Base-by-base conservation (phyloP, 495 filamentous ascomycete species). In the Corynascus novoguineensis region DNA sequence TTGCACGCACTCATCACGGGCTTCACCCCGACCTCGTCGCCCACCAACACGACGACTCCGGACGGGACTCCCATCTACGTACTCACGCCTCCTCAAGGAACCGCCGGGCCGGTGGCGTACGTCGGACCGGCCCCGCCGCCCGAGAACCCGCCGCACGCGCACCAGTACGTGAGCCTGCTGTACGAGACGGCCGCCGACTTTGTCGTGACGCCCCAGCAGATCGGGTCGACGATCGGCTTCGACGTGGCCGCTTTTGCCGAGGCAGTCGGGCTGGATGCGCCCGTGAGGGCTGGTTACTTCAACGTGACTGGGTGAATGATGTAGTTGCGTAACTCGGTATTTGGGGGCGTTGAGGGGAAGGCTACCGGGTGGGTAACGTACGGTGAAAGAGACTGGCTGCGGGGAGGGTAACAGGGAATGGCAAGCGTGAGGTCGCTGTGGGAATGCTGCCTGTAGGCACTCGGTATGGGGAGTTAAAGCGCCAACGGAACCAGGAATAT, bases 1-100 rank as follows among this genome's bases (percentile, higher is more conserved):
- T 66, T 78, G 1, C 77, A 79, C 66, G 75, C 71, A 27, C 61
- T 79, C 49, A 68, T 79, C 52, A 60, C 68, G 7, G 76, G 76
- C 60, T 78, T 71, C 68, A 76, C 71, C 48, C 57, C 73, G 5
- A 64, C 59, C 52, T 66, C 66, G 1, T 32, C 58, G 1, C 58
- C 60, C 6, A 60, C 59, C 9, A 64, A n/a, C n/a, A n/a, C n/a
- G n/a, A n/a, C n/a, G n/a, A n/a, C n/a, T n/a, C n/a, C 55, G 9
- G 68, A 65, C 50, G 73, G 71, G 5, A n/a, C n/a, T n/a, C n/a
- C n/a, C n/a, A 58, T 72, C 0, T 66, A 64, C 40, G 67, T 69
- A 5, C 68, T 79, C 1, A 68, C 63, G 2, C 70, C 76, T 0
- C 65, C 65, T 4, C 55, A 68, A n/a, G 9, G 22, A 3, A 21